Conservation (phyloP, 352 stramenopile species). For the Globisporangium canariense region DNA sequence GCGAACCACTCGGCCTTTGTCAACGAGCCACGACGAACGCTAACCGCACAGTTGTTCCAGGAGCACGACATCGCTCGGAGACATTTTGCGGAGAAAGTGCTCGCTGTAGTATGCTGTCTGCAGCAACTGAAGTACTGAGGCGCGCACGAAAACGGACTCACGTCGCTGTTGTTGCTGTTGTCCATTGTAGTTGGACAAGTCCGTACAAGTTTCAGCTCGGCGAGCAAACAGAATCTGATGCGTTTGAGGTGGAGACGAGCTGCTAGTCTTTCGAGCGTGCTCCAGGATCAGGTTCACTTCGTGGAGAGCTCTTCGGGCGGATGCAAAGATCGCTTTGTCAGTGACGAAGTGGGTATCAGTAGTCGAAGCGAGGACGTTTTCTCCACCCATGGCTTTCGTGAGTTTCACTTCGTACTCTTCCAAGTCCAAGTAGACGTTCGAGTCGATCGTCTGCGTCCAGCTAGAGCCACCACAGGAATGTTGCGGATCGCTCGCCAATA, state of each 20-base stretch:
- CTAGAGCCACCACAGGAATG: neutral
- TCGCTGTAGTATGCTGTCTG: slow-evolving; percentile 34
- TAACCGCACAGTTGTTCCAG: slow-evolving; percentile 33
- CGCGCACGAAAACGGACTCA: slow-evolving; percentile 27
- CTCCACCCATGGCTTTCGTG: neutral
- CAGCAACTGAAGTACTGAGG: slow-evolving; percentile 37
- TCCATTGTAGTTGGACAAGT: neutral
- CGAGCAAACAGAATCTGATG: neutral
- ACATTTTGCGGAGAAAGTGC: slow-evolving; percentile 22
- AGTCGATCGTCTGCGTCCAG: slow-evolving; percentile 12
- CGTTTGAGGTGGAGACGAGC: neutral
- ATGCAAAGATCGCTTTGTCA: slow-evolving; percentile 13
- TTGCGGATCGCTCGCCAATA: slow-evolving; percentile 9
- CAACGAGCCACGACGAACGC: neutral
- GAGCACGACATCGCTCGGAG: slow-evolving; percentile 15
- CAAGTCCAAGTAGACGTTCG: slow-evolving; percentile 38
- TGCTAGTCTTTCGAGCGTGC: neutral
- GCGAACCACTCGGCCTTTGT: neutral
- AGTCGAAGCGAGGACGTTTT: slow-evolving; percentile 16
- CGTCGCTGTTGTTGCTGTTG: slow-evolving; percentile 1
- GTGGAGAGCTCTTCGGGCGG: neutral
- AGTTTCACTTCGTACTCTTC: slow-evolving; percentile 34
- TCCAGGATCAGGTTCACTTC: slow-evolving; percentile 2
- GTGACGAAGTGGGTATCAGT: neutral
- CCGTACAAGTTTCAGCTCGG: neutral